Percentiles rank a stretch among this genome's conserved stretches.
Evolutionary conservation across 345 rosid genomes (phyloP).

Genomic region (Lepidium didymum): DNA sequence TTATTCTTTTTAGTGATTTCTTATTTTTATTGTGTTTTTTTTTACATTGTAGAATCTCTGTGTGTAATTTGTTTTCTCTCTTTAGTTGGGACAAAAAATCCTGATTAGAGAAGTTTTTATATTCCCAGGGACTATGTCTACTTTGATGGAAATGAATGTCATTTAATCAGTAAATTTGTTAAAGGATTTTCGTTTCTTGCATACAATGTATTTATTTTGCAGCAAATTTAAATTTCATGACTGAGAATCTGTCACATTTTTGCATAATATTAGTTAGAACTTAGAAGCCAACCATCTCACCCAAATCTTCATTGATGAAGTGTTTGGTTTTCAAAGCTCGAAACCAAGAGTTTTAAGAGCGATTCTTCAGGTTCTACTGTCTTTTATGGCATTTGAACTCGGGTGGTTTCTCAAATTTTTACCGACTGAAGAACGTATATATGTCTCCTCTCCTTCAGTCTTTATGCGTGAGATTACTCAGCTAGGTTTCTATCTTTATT

Average conservation of each 20-base stretch:
- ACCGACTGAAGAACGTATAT: no score
- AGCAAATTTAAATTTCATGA: background rate
- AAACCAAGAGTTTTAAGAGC: no score
- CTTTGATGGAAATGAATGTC: conserved; percentile 17
- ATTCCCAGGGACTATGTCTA: conserved; percentile 23
- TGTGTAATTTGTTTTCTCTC: conserved; percentile 23
- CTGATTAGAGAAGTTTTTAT: conserved; percentile 21
- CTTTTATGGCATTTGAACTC: no score
- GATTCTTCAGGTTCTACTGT: no score
- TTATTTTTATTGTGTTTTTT: background rate
- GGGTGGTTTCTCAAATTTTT: no score
- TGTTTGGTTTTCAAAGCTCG: no score
- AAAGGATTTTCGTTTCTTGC: background rate
- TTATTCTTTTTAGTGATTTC: background rate
- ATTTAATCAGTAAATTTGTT: conserved; percentile 2
- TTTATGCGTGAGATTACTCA: no score
- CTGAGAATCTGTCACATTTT: background rate
- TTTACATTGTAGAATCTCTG: conserved; percentile 19
- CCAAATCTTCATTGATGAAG: no score
- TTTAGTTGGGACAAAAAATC: conserved; percentile 18
- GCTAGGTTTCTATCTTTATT: no score
- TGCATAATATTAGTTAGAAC: background rate
- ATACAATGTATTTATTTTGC: background rate
- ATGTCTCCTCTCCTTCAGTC: no score
- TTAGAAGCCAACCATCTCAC: no score